Evolutionary conservation across 257 asterid species (phyloP).

Genomic region (Solanum lycopersicoides): DNA sequence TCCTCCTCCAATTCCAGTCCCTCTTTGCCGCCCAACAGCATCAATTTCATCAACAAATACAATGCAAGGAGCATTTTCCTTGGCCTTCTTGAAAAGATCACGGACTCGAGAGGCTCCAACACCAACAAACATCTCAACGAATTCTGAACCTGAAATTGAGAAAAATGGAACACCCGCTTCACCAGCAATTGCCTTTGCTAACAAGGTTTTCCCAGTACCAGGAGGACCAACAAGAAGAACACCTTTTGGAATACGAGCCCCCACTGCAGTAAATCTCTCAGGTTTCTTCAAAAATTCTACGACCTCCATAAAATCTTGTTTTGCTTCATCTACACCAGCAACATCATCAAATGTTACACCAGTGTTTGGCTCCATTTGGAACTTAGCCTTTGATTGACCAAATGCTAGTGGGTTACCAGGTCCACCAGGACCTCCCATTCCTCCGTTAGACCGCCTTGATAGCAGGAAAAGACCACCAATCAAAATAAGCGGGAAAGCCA

Average conservation of each 20-base stretch:
- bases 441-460: conserved; percentile 83
- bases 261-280: conserved; percentile 94
- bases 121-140: conserved; percentile 99
- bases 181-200: conserved; percentile 98
- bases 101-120: conserved; percentile 98
- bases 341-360: conserved; percentile 95
- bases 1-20: conserved; percentile 98
- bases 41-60: conserved; percentile 98
- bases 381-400: conserved; percentile 93
- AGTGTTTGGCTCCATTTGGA: conserved; percentile 98
- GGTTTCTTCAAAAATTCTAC: conserved; percentile 98
- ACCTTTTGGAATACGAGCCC: conserved; percentile 97
- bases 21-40: conserved; percentile 98
- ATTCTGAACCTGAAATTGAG: conserved; percentile 97
- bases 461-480: conserved; percentile 96
- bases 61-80: conserved; percentile 97
- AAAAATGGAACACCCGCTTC: conserved; percentile 99
- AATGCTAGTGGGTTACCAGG: conserved; percentile 76
- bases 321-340: conserved; percentile 98
- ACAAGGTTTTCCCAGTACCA: conserved; percentile 93
- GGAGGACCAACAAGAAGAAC: conserved; percentile 99
- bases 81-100: conserved; percentile 97
- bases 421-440: conserved; percentile 99
- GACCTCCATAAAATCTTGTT: conserved; percentile 97
- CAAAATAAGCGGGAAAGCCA: conserved; percentile 81